A percentile compares a stretch with the other conserved stretches of the same genome.
phyloP scores from a whole-genome alignment of 768 basidiomycete genomes.

The Kwoniella dendrophila region DNA sequence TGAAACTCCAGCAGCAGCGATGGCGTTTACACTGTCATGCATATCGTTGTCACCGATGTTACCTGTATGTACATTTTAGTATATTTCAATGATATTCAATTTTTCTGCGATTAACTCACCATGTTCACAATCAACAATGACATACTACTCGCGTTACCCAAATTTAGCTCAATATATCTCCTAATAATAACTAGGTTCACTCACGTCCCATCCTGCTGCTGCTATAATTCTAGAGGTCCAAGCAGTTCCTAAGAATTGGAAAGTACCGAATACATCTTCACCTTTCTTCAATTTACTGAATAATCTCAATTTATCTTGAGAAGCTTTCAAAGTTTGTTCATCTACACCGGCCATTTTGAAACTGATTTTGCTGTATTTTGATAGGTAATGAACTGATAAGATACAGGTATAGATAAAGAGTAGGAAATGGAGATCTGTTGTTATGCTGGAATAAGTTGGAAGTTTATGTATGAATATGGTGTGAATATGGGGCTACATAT shows the following conservation, averaged over 20 bases:
- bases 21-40: slow-evolving; percentile 48
- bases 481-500: too few relatives aligned
- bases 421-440: too few relatives aligned
- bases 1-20: slow-evolving; percentile 32
- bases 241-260: background rate
- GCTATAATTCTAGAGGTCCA: background rate
- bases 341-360: too few relatives aligned
- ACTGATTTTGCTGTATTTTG: too few relatives aligned
- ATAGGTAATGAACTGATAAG: too few relatives aligned
- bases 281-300: too few relatives aligned
- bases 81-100: slow-evolving; percentile 64
- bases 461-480: too few relatives aligned
- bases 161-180: background rate
- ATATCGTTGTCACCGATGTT: slow-evolving; percentile 48
- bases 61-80: slow-evolving; percentile 69
- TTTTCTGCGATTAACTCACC: slow-evolving; percentile 59
- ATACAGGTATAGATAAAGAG: too few relatives aligned
- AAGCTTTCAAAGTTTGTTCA: too few relatives aligned
- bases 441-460: too few relatives aligned
- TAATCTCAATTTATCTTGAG: too few relatives aligned
- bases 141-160: slow-evolving; percentile 19
- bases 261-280: too few relatives aligned
- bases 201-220: background rate
- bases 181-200: background rate
- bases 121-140: slow-evolving; percentile 35